Base-by-base conservation (phyloP, 805 yeast species). In the Ogataea allantospora region DNA sequence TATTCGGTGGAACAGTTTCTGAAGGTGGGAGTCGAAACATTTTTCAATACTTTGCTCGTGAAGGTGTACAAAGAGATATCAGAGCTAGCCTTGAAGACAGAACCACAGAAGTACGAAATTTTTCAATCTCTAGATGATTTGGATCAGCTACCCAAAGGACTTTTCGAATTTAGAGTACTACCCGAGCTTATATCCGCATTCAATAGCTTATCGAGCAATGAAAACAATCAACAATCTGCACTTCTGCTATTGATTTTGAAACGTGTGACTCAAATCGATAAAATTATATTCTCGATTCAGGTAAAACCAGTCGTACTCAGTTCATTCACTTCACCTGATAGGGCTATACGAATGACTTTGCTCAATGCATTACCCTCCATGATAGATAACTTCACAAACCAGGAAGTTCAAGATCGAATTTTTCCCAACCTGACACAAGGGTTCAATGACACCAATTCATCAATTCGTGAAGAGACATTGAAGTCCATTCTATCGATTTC, bases 381-480 rank as follows among this genome's bases (percentile, higher is more conserved):
- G 43, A 66, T 78, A 18, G 66, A 65, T 1, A 59, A 60, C 24
- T 57, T 88, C 15, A 67, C 77, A 2, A 77, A 76, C 26, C 61
- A 72, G 29, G 87, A 83, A 20, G 74, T 89, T 4, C 82, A 82
- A 46, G 79, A 73, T 47, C 78, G 75, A 47, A 71, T 93, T 1
- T 87, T 85, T 58, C 75, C 77, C 7, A 72, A 73, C 32, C 68
- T 85, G 50, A 63, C 81, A n/a, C 78, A 83, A 12, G 98, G 99
- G 0, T 83, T 91, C 52, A 77, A 80, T 22, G 99, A 91, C 57
- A 77, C 93, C 1, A 89, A 87, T 55, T 74, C 80, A 3, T 71
- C 81, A n/a, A 77, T 91, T 27, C 68, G 97, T 46, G 84, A 84
- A 47, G 86, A 81, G 35, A 85, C 97, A 0, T 66, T 91, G 25